These are phyloP conservation scores for Thyridium curvatum DNA, from an alignment of 2,329 filamentous ascomycete species.

Conservation along the genomic window DNA sequence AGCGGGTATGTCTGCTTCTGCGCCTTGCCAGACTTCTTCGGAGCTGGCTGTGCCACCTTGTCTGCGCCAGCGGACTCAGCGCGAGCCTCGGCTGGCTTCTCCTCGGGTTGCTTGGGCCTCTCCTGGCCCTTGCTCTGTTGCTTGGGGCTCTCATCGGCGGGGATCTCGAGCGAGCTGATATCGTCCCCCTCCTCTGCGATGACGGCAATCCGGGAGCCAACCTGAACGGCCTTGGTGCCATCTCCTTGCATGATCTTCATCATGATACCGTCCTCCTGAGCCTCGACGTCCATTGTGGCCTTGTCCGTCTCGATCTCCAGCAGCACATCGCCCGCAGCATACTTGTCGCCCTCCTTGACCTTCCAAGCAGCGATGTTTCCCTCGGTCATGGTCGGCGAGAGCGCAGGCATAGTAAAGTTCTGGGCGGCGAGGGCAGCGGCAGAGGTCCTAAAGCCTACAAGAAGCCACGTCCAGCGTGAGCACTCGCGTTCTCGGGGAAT, in stretches of 20 bases:
- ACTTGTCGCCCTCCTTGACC: constrained; percentile 81
- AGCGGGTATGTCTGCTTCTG: constrained; percentile 66
- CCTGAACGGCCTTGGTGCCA: constrained; percentile 69
- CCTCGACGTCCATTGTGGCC: constrained; percentile 91
- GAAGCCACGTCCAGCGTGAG: constrained; percentile 1
- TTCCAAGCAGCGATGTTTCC: constrained; percentile 83
- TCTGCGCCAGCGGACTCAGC: constrained; percentile 7
- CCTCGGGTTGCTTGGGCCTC: constrained; percentile 4
- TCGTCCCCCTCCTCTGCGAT: constrained; percentile 79
- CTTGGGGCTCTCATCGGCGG: constrained; percentile 54
- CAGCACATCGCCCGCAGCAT: constrained; percentile 76
- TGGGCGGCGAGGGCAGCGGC: constrained; percentile 64
- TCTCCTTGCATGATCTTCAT: constrained; percentile 74
- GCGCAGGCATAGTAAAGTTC: constrained; percentile 85
- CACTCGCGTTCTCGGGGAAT: constrained; percentile 1
- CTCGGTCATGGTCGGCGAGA: constrained; percentile 92
- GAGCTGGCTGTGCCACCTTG: constrained; percentile 7
- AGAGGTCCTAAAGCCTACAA: constrained; percentile 57
- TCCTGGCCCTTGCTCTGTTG: constrained; percentile 25
- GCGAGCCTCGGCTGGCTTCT: constrained; percentile 13
- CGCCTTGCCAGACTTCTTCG: constrained; percentile 34
- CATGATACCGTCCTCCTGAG: constrained; percentile 80
- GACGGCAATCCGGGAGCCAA: constrained; percentile 76
- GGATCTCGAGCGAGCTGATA: constrained; percentile 65
- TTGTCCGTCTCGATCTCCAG: constrained; percentile 94